phyloP scores from a whole-genome alignment of 441 rosid species.

The Hura crepitans region DNA sequence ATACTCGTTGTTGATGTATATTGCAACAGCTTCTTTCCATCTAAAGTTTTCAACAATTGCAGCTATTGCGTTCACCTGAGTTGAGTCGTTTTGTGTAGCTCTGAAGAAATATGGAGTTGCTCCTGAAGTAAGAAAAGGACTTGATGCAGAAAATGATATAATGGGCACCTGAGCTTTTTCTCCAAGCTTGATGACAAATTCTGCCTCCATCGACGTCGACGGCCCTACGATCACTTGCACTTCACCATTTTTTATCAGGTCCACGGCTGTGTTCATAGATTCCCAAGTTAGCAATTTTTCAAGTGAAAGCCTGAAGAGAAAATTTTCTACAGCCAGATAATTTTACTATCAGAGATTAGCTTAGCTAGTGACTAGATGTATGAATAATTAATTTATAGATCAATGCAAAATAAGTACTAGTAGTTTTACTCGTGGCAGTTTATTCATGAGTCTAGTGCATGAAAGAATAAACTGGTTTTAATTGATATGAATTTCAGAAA shows the following conservation, averaged over 20 bases:
- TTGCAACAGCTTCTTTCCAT: slow-evolving; percentile 39
- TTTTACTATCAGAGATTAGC: too few relatives aligned
- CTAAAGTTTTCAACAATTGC: slow-evolving; percentile 45
- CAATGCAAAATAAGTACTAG: too few relatives aligned
- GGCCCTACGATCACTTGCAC: slow-evolving; percentile 67
- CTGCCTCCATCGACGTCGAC: slow-evolving; percentile 44
- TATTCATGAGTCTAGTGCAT: too few relatives aligned
- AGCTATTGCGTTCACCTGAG: slow-evolving; percentile 47
- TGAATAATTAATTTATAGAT: too few relatives aligned
- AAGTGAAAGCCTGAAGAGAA: too few relatives aligned
- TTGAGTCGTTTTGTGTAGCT: slow-evolving; percentile 37
- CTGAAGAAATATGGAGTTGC: slow-evolving; percentile 49
- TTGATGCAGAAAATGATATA: slow-evolving; percentile 57
- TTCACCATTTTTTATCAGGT: slow-evolving; percentile 43
- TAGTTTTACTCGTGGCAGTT: too few relatives aligned
- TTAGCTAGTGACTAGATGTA: too few relatives aligned
- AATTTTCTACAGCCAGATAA: too few relatives aligned
- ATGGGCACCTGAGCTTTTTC: slow-evolving; percentile 50
- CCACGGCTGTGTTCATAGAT: too few relatives aligned
- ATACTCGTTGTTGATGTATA: slow-evolving; percentile 36
- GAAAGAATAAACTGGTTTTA: too few relatives aligned
- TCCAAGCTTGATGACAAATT: slow-evolving; percentile 43
- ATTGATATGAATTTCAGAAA: too few relatives aligned
- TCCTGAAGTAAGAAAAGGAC: slow-evolving; percentile 40
- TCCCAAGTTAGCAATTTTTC: too few relatives aligned